Conservation (phyloP, 495 filamentous ascomycete species). For the Viridothelium virens region DNA sequence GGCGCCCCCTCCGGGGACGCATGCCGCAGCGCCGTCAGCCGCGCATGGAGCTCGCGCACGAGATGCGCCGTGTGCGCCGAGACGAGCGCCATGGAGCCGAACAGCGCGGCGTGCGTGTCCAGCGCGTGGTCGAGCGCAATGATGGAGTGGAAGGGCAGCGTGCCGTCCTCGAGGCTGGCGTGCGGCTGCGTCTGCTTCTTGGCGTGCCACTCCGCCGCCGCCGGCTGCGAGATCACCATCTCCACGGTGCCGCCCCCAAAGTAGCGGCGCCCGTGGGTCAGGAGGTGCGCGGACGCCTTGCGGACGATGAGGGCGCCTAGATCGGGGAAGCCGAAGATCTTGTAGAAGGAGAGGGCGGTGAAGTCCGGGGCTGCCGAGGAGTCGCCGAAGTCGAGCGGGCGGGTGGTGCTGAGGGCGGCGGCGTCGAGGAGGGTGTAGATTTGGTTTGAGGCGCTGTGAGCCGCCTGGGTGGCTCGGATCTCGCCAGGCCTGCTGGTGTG, state of each 20-base stretch:
- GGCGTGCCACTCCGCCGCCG: constrained; percentile 59
- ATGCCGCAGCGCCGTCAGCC: constrained; percentile 49
- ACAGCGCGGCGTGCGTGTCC: constrained; percentile 55
- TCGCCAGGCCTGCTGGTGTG: constrained; percentile 21
- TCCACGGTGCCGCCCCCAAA: constrained; percentile 97
- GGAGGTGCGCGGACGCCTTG: constrained; percentile 55
- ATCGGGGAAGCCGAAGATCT: constrained; percentile 95
- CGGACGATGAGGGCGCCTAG: constrained; percentile 80
- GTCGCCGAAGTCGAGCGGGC: constrained; percentile 63
- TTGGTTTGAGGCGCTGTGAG: constrained; percentile 10
- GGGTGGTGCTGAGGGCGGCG: constrained; percentile 72
- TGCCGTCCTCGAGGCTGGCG: constrained; percentile 68
- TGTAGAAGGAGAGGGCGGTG: constrained; percentile 84
- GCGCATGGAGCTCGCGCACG: constrained; percentile 43
- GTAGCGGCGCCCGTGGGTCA: constrained; percentile 57
- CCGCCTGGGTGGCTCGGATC: constrained; percentile 37
- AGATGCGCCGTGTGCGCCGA: constrained; percentile 57
- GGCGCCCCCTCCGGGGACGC: constrained; percentile 43
- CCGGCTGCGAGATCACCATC: constrained; percentile 53
- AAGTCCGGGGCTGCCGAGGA: constrained; percentile 66
- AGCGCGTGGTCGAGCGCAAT: constrained; percentile 63
- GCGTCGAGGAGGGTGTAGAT: constrained; percentile 81
- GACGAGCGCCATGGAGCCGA: constrained; percentile 52
- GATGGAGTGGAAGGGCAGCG: constrained; percentile 70
- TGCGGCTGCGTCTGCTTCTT: constrained; percentile 53